Base-by-base conservation (phyloP, 345 rosid species). In the Camelina laxa region DNA sequence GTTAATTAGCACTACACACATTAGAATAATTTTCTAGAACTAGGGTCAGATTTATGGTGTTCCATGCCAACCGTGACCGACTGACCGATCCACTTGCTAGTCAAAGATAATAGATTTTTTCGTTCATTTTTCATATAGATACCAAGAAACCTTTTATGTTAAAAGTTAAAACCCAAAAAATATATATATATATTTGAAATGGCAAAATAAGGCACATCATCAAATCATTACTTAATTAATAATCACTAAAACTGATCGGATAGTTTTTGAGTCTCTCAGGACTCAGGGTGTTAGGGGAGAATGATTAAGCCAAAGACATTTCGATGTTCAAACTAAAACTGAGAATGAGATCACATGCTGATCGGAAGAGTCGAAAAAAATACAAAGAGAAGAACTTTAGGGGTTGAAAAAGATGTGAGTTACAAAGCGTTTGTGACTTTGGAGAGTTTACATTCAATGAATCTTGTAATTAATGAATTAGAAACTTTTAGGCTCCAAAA, bases 41-140 rank as follows among this genome's bases (percentile, higher is more conserved):
- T 49, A 65, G 53, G 58, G 35, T 65, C 58, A 57, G 58, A 56
- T 65, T 66, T 57, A 16, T 5, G 53, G 42, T 59, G 12, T 48
- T 66, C 38, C 73, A 67, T 57, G 73, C 61, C 67, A 59, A 67
- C 50, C 31, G 41, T 65, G 59, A 65, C 63, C 54, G 41, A 14
- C 58, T 65, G 73, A 75, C 73, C 73, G 67, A 67, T 58, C 67
- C 73, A 67, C 73, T 59, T 58, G 67, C 48, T 49, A 75, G 61
- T 67, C 79, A 67, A 67, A 75, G 19, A 58, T 58, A 24, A 33
- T 20, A 12, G 48, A 21, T 21, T 2, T 58, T 27, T 19, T 16
- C 8, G 2, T 33, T 33, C 4, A 27, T 6, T 5, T 33, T 60
- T 12, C 12, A 60, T 60, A 60, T 12, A 1, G 62, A 38, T 20